Evolutionary conservation across 1,284 basidiomycete genomes (phyloP), one percentile per base, ranked within the genome.

Genomic region (Heterobasidion occidentale): DNA sequence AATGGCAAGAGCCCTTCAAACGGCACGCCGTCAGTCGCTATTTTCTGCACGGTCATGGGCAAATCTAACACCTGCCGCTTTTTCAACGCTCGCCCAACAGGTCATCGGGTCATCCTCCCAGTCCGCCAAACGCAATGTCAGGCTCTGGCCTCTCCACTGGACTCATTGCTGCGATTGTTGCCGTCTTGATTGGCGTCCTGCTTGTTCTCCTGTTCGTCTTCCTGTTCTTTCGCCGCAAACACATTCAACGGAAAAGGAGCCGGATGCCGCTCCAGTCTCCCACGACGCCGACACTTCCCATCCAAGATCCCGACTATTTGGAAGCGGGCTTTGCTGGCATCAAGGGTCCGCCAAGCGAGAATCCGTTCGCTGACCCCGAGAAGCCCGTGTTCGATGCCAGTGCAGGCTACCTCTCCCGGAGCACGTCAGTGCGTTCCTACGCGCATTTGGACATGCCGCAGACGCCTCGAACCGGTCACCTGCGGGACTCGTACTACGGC

Each of bases 251-350:
- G 20, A 51, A 15, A 44, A 54, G 52, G 20, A 55, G 17, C 9
- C 54, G 45, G 42, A 59, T 58, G 36, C 56, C 59, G 1, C 52
- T 57, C 17, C 60, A 58, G 34, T 8, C 49, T 15, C 54, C 56
- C 7, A n/a, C 46, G n/a, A 51, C 50, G 36, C 11, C 45, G 36
- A 20, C n/a, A 34, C 51, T 55, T 19, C 76, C 76, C 4, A 72
- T 77, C 59, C 76, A 77, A 11, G 33, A 58, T 33, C 34, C 46
- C 11, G 69, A 69, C 15, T 51, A 27, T 52, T 63, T 68, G 54
- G 71, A 74, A 56, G 66, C 65, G 2, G 68, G 65, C 17, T 63
- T 67, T 42, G 54, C 58, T 19, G 34, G 48, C 14, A 49, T 27
- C 36, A 58, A 54, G 12, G 44, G 50, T 38, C 52, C 17, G 17